Percentiles rank a stretch among this genome's conserved stretches.
Conservation (phyloP, 1,284 basidiomycete genomes). For the Bondarzewia mesenterica region DNA sequence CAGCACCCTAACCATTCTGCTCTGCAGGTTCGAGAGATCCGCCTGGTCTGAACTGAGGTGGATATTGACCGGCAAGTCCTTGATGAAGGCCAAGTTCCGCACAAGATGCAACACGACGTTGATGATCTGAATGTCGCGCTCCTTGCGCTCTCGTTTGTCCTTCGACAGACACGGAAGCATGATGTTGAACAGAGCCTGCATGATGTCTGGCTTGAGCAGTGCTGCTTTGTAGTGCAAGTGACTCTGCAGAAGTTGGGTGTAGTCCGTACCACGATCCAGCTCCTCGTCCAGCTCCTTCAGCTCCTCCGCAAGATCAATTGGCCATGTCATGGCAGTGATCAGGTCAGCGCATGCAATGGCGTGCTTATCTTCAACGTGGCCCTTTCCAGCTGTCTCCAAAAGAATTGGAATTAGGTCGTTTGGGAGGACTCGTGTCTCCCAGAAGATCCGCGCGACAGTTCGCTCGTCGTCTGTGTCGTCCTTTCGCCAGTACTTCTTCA, state of each 20-base stretch:
- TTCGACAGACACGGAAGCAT: conserved; percentile 65
- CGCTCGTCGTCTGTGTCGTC: conserved; percentile 94
- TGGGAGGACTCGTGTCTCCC: conserved; percentile 71
- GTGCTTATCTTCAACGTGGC: conserved; percentile 74
- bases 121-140: conserved; percentile 80
- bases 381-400: conserved; percentile 69
- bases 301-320: conserved; percentile 89
- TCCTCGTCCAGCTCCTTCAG: conserved; percentile 84
- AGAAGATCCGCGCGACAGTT: conserved; percentile 87
- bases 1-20: conserved; percentile 64
- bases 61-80: conserved; percentile 67
- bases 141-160: conserved; percentile 51
- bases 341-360: conserved; percentile 84
- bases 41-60: conserved; percentile 66
- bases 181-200: conserved; percentile 64
- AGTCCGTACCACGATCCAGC: conserved; percentile 72
- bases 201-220: conserved; percentile 55
- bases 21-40: conserved; percentile 72
- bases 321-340: conserved; percentile 94
- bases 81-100: conserved; percentile 86
- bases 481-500: conserved; percentile 91
- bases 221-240: conserved; percentile 86
- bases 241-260: conserved; percentile 71
- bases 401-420: conserved; percentile 86
- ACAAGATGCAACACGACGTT: conserved; percentile 85